Conservation (phyloP, 2,329 filamentous ascomycete species). For the Claviceps fusiformis region DNA sequence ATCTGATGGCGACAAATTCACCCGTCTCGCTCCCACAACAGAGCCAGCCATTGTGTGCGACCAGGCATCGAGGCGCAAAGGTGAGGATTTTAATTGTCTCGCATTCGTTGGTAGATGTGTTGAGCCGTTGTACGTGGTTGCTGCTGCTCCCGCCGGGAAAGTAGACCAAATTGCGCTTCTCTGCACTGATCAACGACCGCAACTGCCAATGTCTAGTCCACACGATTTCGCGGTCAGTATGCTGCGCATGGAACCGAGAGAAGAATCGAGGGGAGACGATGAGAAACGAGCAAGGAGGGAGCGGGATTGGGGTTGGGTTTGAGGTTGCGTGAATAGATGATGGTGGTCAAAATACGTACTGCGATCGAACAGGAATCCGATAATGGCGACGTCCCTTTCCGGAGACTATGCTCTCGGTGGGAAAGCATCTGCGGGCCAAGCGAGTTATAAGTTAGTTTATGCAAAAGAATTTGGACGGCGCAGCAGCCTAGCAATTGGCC, state of each 20-base stretch:
- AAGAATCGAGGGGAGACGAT: not conserved
- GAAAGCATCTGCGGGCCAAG: constrained; percentile 39
- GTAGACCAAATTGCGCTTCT: constrained; percentile 65
- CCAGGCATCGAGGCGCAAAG: constrained; percentile 71
- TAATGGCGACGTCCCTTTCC: constrained; percentile 51
- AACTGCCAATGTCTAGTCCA: constrained; percentile 65
- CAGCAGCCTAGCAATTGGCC: not conserved
- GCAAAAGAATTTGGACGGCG: not conserved
- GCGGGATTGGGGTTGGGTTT: no score
- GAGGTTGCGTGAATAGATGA: not conserved
- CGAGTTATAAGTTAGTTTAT: not conserved
- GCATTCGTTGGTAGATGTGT: constrained; percentile 55
- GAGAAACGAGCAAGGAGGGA: not conserved
- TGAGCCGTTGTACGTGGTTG: constrained; percentile 50
- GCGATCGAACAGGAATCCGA: constrained; percentile 49
- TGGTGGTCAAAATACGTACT: constrained; percentile 31
- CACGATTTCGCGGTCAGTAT: constrained; percentile 1
- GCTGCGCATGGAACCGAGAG: not conserved
- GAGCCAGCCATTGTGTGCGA: constrained; percentile 76
- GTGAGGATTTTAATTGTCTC: constrained; percentile 59
- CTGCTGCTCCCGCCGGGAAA: constrained; percentile 66
- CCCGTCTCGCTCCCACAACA: constrained; percentile 83
- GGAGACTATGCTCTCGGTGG: constrained; percentile 52
- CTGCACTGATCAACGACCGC: constrained; percentile 75
- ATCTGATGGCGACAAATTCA: constrained; percentile 68